A percentile compares a stretch with the other conserved stretches of the same genome.
Conservation (phyloP, 2,329 filamentous ascomycete genomes). For the Cercospora sp. region DNA sequence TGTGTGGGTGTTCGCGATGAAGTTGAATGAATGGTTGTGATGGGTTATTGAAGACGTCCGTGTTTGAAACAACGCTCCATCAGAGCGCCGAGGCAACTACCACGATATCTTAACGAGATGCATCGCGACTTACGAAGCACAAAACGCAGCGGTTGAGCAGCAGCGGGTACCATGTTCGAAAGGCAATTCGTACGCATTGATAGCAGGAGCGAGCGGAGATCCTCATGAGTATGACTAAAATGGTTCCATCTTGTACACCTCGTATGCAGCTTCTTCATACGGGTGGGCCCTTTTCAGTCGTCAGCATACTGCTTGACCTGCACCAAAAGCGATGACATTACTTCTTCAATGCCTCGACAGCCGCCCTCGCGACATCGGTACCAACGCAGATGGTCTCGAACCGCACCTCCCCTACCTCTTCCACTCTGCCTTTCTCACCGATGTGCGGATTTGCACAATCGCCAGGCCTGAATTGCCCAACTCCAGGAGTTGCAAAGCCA, state of each 20-base stretch:
- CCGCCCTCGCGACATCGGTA: constrained; percentile 57
- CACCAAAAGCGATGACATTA: constrained; percentile 40
- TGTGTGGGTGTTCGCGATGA: neutral
- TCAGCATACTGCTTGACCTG: neutral
- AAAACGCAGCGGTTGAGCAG: neutral
- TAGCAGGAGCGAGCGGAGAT: neutral
- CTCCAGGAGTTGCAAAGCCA: constrained; percentile 52
- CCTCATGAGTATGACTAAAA: neutral
- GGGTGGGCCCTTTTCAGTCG: neutral
- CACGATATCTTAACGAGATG: neutral
- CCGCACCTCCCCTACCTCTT: constrained; percentile 61
- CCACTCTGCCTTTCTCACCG: constrained; percentile 58
- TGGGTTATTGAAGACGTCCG: neutral
- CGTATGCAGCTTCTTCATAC: constrained; percentile 18
- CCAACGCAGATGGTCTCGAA: constrained; percentile 66
- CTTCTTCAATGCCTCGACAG: constrained; percentile 66
- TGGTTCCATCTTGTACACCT: constrained; percentile 13
- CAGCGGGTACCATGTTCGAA: neutral
- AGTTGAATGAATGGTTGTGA: neutral
- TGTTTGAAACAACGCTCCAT: neutral
- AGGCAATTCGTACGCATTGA: neutral
- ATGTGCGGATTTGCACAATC: constrained; percentile 63
- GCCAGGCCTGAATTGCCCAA: constrained; percentile 66
- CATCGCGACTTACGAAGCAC: neutral
- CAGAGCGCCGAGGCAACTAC: neutral